Conservation (phyloP, 2,329 filamentous ascomycete genomes). For the Triangularia setosa region DNA sequence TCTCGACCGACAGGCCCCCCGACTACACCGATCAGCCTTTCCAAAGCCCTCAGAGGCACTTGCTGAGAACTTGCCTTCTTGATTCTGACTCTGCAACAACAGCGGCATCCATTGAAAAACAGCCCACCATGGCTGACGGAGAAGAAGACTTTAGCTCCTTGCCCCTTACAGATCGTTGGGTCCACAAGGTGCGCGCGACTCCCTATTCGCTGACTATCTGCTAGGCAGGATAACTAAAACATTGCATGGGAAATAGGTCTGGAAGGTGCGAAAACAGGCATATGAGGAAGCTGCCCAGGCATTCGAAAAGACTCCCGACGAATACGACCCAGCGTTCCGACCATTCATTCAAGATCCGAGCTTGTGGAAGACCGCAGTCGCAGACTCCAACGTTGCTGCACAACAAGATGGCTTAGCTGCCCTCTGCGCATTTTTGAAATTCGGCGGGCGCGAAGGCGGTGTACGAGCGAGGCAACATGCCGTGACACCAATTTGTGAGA, state of each 20-base stretch:
- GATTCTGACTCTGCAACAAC: not conserved
- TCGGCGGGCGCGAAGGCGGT: slow-evolving; percentile 75
- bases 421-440: slow-evolving; percentile 89
- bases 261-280: slow-evolving; percentile 93
- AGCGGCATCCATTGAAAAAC: not conserved
- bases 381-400: slow-evolving; percentile 93
- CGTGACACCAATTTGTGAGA: slow-evolving; percentile 79
- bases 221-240: not conserved
- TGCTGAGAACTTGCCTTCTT: not conserved
- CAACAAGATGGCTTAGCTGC: slow-evolving; percentile 89
- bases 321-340: slow-evolving; percentile 78
- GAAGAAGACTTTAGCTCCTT: slow-evolving; percentile 81
- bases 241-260: slow-evolving; percentile 54
- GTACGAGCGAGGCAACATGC: slow-evolving; percentile 72
- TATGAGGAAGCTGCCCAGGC: slow-evolving; percentile 90
- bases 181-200: slow-evolving; percentile 63
- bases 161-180: slow-evolving; percentile 74
- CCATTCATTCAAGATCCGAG: slow-evolving; percentile 82
- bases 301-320: slow-evolving; percentile 80
- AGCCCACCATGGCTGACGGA: slow-evolving; percentile 62
- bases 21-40: not conserved
- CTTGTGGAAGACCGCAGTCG: slow-evolving; percentile 88
- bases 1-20: not conserved
- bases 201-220: not conserved
- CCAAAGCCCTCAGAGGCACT: not conserved